These are phyloP conservation scores for Bruguiera hainesii DNA, from an alignment of 441 rosid species.

Conservation along the genomic window DNA sequence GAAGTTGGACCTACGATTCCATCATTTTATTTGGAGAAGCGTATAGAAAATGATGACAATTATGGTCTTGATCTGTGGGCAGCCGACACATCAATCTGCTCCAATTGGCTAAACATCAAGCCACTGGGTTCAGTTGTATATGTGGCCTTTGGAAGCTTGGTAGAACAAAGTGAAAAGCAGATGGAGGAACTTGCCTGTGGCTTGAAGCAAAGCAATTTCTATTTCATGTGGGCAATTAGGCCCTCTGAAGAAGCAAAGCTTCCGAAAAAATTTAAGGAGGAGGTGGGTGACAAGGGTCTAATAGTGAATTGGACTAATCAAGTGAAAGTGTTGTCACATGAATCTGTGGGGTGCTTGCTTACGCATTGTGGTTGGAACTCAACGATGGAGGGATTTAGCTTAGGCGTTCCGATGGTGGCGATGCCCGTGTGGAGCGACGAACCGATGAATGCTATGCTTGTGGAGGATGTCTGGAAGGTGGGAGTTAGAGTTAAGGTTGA, in stretches of 20 bases:
- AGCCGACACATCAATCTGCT: constrained; percentile 19
- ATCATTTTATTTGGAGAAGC: constrained; percentile 52
- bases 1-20: constrained; percentile 65
- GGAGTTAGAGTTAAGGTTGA: constrained; percentile 9
- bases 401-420: constrained; percentile 14
- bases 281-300: background rate
- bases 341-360: background rate
- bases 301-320: background rate
- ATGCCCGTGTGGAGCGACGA: constrained; percentile 19
- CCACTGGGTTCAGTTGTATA: constrained; percentile 48
- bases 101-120: constrained; percentile 43
- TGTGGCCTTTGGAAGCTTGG: constrained; percentile 57
- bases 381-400: background rate
- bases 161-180: constrained; percentile 28
- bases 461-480: constrained; percentile 11
- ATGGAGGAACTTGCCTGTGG: constrained; percentile 48
- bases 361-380: background rate
- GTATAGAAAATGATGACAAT: constrained; percentile 34
- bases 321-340: background rate
- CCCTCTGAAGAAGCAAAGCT: constrained; percentile 24
- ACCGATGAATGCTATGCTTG: constrained; percentile 10
- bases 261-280: background rate
- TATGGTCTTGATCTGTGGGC: constrained; percentile 43
- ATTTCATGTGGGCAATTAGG: constrained; percentile 53
- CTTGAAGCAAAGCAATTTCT: constrained; percentile 24